Evolutionary conservation across 1,284 basidiomycete genomes (phyloP).

Genomic region (Sanghuangporus weigelae): DNA sequence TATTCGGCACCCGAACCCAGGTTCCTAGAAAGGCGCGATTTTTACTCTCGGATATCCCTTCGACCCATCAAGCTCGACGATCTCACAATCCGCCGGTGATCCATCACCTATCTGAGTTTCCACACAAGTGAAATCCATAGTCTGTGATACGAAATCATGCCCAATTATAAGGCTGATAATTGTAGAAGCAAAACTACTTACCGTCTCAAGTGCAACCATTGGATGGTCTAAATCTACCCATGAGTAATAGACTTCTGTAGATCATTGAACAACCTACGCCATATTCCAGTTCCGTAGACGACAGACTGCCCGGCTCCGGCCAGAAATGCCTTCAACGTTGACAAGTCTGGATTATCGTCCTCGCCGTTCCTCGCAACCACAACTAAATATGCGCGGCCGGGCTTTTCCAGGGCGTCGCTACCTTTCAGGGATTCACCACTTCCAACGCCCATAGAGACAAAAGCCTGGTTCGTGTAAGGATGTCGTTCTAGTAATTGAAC

Average conservation of each 20-base stretch:
- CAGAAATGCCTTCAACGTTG: slow-evolving; percentile 73
- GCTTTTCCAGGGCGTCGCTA: slow-evolving; percentile 42
- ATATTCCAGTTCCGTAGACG: slow-evolving; percentile 74
- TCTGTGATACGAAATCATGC: slow-evolving; percentile 31
- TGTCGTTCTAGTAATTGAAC: slow-evolving; percentile 72
- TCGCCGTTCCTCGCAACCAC: slow-evolving; percentile 74
- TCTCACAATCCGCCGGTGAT: slow-evolving; percentile 69
- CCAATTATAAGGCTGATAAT: slow-evolving; percentile 1
- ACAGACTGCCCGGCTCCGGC: slow-evolving; percentile 79
- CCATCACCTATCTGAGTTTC: slow-evolving; percentile 83
- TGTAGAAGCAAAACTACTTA: slow-evolving; percentile 28
- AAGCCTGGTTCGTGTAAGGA: slow-evolving; percentile 77
- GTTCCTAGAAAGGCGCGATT: slow-evolving; percentile 22
- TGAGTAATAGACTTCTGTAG: slow-evolving; percentile 10
- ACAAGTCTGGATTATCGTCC: slow-evolving; percentile 73
- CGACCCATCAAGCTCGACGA: slow-evolving; percentile 48
- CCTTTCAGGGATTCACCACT: slow-evolving; percentile 21
- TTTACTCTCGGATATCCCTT: slow-evolving; percentile 34
- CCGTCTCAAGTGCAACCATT: slow-evolving; percentile 73
- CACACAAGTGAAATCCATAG: slow-evolving; percentile 75
- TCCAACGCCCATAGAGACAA: slow-evolving; percentile 71
- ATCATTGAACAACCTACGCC: slow-evolving; percentile 62
- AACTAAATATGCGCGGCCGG: slow-evolving; percentile 66
- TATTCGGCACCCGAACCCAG: too few species aligned
- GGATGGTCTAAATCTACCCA: slow-evolving; percentile 61